Evolutionary conservation across 1,284 basidiomycete genomes (phyloP).

Genomic region (Marasmius oreades): DNA sequence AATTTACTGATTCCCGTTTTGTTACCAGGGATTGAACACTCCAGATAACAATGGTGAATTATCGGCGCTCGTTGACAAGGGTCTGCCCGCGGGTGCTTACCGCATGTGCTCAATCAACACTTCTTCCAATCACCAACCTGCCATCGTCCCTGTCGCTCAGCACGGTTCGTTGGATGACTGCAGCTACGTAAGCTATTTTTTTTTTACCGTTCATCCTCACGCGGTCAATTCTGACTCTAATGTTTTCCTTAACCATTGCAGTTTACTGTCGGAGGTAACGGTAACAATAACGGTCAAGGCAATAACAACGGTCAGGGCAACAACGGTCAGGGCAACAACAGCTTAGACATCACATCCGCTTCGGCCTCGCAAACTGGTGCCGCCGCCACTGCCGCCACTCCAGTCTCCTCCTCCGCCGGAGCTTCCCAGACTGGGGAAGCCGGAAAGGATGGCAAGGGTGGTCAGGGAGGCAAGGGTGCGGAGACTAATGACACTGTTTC

Average conservation of each 20-base stretch:
- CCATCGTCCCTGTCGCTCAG: conserved; percentile 47
- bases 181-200: conserved; percentile 38
- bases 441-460: neutral
- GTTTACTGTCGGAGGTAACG: neutral
- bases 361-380: neutral
- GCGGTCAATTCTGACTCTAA: neutral
- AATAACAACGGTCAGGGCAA: neutral
- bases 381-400: neutral
- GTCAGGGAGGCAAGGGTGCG: neutral
- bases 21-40: conserved; percentile 46
- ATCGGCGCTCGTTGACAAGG: conserved; percentile 39
- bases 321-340: neutral
- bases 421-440: neutral
- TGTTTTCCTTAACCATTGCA: neutral
- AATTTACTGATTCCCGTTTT: neutral
- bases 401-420: neutral
- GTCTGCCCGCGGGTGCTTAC: conserved; percentile 49
- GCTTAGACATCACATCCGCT: too few species aligned
- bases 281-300: neutral
- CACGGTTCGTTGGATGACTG: conserved; percentile 49
- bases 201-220: neutral
- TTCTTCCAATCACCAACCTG: conserved; percentile 55
- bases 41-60: conserved; percentile 38
- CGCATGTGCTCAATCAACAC: conserved; percentile 45
- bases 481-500: too few species aligned